These are phyloP conservation scores for Fagopyrum esculentum DNA, from an alignment of 148 eudicot genomes.

Conservation along the genomic window DNA sequence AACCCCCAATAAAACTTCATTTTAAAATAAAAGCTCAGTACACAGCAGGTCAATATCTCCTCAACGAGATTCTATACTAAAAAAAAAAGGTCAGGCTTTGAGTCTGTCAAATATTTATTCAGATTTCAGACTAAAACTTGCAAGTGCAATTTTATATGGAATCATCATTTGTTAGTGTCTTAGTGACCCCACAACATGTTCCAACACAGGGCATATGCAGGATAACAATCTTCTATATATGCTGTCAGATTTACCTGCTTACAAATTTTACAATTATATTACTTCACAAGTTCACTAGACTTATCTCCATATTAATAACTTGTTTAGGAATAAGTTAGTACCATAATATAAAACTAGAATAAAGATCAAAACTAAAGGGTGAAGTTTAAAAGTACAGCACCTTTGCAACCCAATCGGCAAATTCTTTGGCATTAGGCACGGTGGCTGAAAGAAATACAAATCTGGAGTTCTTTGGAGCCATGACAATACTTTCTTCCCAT, in stretches of 20 bases:
- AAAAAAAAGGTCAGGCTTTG: not conserved
- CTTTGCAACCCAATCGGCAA: conserved; percentile 99
- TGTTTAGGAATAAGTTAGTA: not conserved
- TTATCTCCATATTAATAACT: not conserved
- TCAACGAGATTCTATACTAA: not conserved
- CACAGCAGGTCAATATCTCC: not conserved
- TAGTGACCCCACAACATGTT: not conserved
- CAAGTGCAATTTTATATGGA: not conserved
- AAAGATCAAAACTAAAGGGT: not conserved
- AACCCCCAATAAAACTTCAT: not conserved
- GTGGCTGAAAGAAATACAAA: conserved; percentile 98
- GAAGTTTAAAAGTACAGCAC: conserved; percentile 24
- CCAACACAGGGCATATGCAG: not conserved
- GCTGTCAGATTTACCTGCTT: not conserved
- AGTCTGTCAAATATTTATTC: not conserved
- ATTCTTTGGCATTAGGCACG: conserved; percentile 98
- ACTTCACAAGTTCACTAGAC: not conserved
- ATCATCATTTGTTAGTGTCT: not conserved
- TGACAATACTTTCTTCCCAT: conserved; percentile 99
- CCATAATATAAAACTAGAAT: not conserved
- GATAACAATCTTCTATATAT: not conserved
- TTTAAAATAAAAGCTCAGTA: not conserved
- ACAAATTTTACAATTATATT: not conserved
- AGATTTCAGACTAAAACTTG: not conserved
- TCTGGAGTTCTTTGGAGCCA: conserved; percentile 96